These are phyloP conservation scores for Selenicereus undatus DNA, from an alignment of 148 eudicot genomes.

Conservation along the genomic window DNA sequence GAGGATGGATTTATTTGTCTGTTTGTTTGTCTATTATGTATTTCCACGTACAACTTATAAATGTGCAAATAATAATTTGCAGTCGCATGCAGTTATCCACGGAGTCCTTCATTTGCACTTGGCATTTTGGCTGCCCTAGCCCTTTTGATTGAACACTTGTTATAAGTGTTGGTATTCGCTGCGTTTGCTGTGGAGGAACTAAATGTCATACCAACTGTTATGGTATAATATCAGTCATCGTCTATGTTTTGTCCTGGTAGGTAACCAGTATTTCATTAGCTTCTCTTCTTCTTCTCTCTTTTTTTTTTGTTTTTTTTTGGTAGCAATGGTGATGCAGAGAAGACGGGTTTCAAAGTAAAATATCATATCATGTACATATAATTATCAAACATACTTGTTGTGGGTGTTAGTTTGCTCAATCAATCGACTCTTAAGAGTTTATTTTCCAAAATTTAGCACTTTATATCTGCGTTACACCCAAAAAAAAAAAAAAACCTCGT, in stretches of 20 bases:
- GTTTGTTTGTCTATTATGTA: no score
- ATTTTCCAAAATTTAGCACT: not conserved
- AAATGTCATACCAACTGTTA: not conserved
- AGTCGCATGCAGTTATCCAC: slow-evolving; percentile 18
- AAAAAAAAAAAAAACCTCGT: no score
- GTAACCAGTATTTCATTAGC: not conserved
- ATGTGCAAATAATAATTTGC: not conserved
- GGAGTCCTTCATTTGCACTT: slow-evolving; percentile 17
- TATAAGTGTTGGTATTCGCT: not conserved
- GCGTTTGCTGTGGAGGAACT: slow-evolving; percentile 22
- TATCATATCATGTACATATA: no score
- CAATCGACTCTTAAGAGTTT: not conserved
- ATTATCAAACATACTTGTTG: no score
- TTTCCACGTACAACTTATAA: no score
- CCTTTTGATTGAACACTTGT: slow-evolving; percentile 16
- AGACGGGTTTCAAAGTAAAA: no score
- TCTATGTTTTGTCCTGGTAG: slow-evolving; percentile 24
- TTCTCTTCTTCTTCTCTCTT: no score
- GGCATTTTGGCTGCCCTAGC: slow-evolving; percentile 20
- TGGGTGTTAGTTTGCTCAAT: not conserved
- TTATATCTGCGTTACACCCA: no score
- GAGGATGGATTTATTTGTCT: no score
- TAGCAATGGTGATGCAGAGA: no score
- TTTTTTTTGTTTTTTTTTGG: not conserved
- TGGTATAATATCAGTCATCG: not conserved